phyloP scores from a whole-genome alignment of 192 early-diverging fungal species.

The Backusella psychrophila region DNA sequence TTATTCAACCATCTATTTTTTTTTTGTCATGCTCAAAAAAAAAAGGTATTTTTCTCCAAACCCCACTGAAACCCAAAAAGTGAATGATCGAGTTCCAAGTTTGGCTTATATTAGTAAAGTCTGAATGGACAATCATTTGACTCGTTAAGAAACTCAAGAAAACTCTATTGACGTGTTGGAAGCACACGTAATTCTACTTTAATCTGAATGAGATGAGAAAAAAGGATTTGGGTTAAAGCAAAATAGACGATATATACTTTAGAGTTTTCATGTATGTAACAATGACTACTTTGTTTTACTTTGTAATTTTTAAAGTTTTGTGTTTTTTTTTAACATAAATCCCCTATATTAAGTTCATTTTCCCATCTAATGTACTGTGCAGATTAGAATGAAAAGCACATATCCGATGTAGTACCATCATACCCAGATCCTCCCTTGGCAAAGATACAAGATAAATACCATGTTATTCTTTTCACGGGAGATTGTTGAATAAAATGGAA shows the following conservation, averaged over 20 bases:
- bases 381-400: not conserved
- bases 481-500: conserved; percentile 8
- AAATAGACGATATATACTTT: not conserved
- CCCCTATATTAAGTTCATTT: not conserved
- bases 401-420: not conserved
- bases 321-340: not conserved
- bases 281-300: not conserved
- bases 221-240: not conserved
- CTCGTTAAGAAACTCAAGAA: not conserved
- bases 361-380: not conserved
- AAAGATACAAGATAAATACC: conserved; percentile 5
- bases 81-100: not conserved
- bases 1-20: not conserved
- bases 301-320: not conserved
- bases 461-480: not conserved
- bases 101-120: not conserved
- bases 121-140: not conserved
- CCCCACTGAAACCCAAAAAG: not conserved
- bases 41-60: not conserved
- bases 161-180: not conserved
- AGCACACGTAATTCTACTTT: not conserved
- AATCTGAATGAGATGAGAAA: not conserved
- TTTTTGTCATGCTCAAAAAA: not conserved
- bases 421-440: conserved; percentile 6
- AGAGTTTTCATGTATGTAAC: not conserved